Evolutionary conservation across 768 basidiomycete species (phyloP), one percentile per base, ranked within the genome.

Genomic region (Tephrocybe sp.): DNA sequence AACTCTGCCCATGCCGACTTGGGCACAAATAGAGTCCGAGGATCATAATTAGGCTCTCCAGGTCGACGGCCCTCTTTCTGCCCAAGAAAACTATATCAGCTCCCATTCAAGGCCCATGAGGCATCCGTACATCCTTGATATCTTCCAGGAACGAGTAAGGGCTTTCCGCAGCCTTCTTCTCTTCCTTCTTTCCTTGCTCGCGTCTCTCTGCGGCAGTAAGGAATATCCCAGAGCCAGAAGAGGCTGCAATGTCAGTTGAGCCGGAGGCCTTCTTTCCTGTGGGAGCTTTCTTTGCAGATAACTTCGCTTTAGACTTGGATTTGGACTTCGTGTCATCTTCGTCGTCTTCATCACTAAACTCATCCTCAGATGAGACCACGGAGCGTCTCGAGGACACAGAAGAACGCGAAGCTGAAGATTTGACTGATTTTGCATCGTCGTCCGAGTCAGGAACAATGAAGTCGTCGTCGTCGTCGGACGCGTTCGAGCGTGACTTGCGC

Each of bases 31-130:
- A 98, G 66, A 0, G 97, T 97, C 42, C 94, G 75, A 5, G 91
- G 91, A 60, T 99, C 95, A 59, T 97, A 98, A 12, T 86, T 82
- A 0, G 87, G 82, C 53, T 95, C 80, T n/a, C 80, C 82, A 21
- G 91, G 90, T 47, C 78, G 73, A 42, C 80, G 73, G 1, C 84
- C 80, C 57, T 97, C 91, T 76, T 88, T 93, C 91, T 93, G 55
- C 22, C 5, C 9, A 40, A 46, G 9, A 48, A 52, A 15, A 42
- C 22, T 42, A 30, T 33, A n/a, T 50, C 15, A 46, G 34, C 19
- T 11, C n/a, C 2, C 6, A 22, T 5, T 29, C 8, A 33, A 27
- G 25, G 37, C n/a, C 37, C 30, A 11, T 29, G 3, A 33, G 25
- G 24, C 41, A n/a, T 34, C 68, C 78, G 44, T 57, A 87, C 88